A percentile compares a stretch with the other conserved stretches of the same genome.
Evolutionary conservation across 768 basidiomycete species (phyloP).

Genomic region (Lentinula sp.): DNA sequence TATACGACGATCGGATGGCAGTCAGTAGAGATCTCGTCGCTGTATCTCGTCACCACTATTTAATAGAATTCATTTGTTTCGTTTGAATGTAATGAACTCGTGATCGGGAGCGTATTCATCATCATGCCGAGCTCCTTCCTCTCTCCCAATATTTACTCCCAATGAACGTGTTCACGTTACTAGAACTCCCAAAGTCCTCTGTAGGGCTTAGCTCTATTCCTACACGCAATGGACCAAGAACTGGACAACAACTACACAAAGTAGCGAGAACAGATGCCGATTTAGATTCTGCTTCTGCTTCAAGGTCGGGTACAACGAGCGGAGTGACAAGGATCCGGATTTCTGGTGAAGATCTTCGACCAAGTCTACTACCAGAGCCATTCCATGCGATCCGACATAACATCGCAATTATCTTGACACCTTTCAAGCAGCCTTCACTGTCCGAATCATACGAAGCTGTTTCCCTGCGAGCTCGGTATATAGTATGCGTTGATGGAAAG

Average conservation of each 20-base stretch:
- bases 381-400: not conserved
- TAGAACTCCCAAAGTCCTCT: slow-evolving; percentile 47
- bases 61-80: too few relatives aligned
- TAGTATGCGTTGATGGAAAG: slow-evolving; percentile 44
- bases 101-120: too few relatives aligned
- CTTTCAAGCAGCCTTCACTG: not conserved
- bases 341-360: slow-evolving; percentile 24
- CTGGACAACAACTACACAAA: slow-evolving; percentile 60
- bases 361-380: slow-evolving; percentile 24
- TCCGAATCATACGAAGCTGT: slow-evolving; percentile 39
- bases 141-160: not conserved
- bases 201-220: slow-evolving; percentile 38
- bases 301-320: slow-evolving; percentile 34
- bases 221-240: slow-evolving; percentile 34
- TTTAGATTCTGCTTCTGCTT: slow-evolving; percentile 64
- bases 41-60: not conserved
- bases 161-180: slow-evolving; percentile 30
- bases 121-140: not conserved
- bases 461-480: slow-evolving; percentile 48
- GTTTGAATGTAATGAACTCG: too few relatives aligned
- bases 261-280: slow-evolving; percentile 59
- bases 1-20: not conserved
- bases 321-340: slow-evolving; percentile 45
- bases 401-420: not conserved
- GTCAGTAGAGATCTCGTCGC: not conserved